Conservation (phyloP, 345 rosid genomes). For the Gossypioides kirkii region DNA sequence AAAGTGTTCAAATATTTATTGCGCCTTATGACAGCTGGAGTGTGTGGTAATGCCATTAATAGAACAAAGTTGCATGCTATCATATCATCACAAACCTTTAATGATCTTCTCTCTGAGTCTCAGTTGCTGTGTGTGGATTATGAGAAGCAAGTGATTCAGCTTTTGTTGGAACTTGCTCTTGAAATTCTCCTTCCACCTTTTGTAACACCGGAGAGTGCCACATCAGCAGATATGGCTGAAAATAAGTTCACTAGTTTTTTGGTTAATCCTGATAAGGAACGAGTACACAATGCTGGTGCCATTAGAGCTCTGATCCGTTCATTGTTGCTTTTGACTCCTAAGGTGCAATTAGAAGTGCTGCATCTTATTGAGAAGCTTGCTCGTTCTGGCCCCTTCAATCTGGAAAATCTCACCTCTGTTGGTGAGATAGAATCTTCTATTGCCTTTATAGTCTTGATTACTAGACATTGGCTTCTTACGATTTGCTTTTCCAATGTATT, state of each 20-base stretch:
- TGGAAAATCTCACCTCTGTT: conserved; percentile 86
- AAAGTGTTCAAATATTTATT: conserved; percentile 78
- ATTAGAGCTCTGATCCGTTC: conserved; percentile 77
- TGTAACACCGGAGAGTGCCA: conserved; percentile 49
- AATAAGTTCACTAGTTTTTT: conserved; percentile 43
- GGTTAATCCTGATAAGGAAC: conserved; percentile 68
- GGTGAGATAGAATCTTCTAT: conserved; percentile 49
- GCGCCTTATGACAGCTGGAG: conserved; percentile 90
- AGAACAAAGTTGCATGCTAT: conserved; percentile 78
- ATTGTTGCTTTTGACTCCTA: conserved; percentile 86
- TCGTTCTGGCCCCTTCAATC: conserved; percentile 82
- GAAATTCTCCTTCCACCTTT: conserved; percentile 91
- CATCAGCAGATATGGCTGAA: conserved; percentile 39
- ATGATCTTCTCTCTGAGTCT: conserved; percentile 83
- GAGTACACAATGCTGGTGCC: conserved; percentile 89
- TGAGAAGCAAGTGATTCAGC: conserved; percentile 93
- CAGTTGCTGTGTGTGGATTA: conserved; percentile 87
- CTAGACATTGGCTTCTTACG: conserved; percentile 22
- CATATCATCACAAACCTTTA: conserved; percentile 83
- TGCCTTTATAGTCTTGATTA: conserved; percentile 8
- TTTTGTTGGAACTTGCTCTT: conserved; percentile 89
- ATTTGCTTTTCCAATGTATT: conserved; percentile 22
- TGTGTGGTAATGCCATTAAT: conserved; percentile 69
- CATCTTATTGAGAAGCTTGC: conserved; percentile 77
- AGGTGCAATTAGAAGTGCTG: conserved; percentile 86